Evolutionary conservation across 1,284 basidiomycete genomes (phyloP).

Genomic region (Leccinum griseonigrum): DNA sequence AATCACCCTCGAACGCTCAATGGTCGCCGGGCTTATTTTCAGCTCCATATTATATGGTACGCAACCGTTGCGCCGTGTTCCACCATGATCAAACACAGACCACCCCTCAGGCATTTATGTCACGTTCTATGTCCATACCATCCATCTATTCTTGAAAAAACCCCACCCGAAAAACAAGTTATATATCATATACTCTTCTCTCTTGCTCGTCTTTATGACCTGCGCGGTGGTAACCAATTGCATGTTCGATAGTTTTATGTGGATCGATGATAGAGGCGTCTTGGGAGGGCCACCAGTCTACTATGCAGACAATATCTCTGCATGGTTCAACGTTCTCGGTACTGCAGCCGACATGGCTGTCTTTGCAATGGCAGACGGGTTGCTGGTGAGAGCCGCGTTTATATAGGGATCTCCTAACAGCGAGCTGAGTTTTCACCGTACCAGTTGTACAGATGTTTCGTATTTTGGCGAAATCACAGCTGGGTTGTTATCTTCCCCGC

Average conservation of each 20-base stretch:
- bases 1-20: slow-evolving; percentile 3
- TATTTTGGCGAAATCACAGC: slow-evolving; percentile 1
- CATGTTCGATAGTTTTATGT: slow-evolving; percentile 2
- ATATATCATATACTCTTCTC: slow-evolving; percentile 4
- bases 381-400: slow-evolving; percentile 2
- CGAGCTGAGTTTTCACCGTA: not conserved
- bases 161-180: not conserved
- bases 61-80: not conserved
- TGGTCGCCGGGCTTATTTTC: slow-evolving; percentile 2
- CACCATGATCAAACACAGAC: not conserved
- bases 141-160: not conserved
- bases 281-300: slow-evolving; percentile 2
- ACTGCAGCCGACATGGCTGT: slow-evolving; percentile 1
- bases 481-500: slow-evolving; percentile 2
- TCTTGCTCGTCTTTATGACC: slow-evolving; percentile 2
- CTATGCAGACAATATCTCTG: not conserved
- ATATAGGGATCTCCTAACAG: not conserved
- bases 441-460: slow-evolving; percentile 6
- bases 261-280: slow-evolving; percentile 4
- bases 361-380: slow-evolving; percentile 4
- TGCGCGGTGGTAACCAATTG: slow-evolving; percentile 4
- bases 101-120: not conserved
- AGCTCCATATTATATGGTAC: slow-evolving; percentile 1
- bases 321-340: slow-evolving; percentile 5
- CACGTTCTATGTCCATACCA: not conserved